Evolutionary conservation across 352 stramenopile species (phyloP), one percentile per base, ranked within the genome.

Genomic region (Globisporangium nunn): DNA sequence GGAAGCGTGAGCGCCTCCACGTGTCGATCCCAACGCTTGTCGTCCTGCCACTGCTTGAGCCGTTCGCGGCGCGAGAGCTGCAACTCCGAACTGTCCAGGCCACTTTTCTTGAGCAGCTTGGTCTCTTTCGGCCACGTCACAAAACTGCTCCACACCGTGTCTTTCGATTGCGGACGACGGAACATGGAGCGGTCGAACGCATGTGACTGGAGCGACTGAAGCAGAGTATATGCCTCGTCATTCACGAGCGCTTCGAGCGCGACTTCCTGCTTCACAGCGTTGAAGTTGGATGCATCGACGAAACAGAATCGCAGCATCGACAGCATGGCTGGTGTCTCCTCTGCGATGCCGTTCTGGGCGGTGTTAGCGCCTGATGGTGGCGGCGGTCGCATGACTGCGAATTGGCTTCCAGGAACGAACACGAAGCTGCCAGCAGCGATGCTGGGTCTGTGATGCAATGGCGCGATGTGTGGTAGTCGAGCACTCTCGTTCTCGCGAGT

Each of bases 41-140:
- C 81, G 37, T 91, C 77, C 29, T 93, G 83, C 81, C 83, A 91
- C 31, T 84, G 66, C 60, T 91, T 90, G 44, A 91, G 77, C 0
- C 83, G 72, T 48, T 93, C 77, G 46, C 81, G 81, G 23, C 83
- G 74, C 14, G 81, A 88, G 52, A 90, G 56, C 60, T 68, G 70
- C 45, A 35, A 52, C 30, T 65, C 58, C 8, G 41, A 29, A 31
- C 72, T 66, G 48, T 56, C 52, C 1, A 68, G 14, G 49, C 73
- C 68, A 14, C 59, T 62, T 6, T 64, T 64, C 52, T 70, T 72
- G 31, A 68, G 43, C 0, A 64, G 66, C 58, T 74, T 82, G 35
- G 62, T 67, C 28, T 83, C 70, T 47, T 81, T 86, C 8, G 81
- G 83, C 81, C 83, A 91, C 60, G 68, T 66, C 39, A 84, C 52